Conservation (phyloP, 805 yeast genomes). For the Deakozyma indianensis region DNA sequence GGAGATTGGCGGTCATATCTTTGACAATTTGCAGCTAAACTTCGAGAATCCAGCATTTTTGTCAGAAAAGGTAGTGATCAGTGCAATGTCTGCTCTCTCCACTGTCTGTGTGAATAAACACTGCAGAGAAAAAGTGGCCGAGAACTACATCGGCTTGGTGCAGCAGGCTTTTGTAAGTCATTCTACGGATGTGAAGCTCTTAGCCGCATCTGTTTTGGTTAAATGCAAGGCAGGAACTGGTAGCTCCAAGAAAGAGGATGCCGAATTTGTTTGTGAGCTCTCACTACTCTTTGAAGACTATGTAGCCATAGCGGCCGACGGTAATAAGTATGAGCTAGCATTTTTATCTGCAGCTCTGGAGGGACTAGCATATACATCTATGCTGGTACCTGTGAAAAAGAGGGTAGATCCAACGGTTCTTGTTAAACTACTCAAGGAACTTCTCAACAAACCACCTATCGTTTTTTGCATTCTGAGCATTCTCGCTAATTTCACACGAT, state of each 20-base stretch:
- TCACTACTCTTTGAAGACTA: slow-evolving; percentile 17
- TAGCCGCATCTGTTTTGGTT: slow-evolving; percentile 22
- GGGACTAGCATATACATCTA: slow-evolving; percentile 24
- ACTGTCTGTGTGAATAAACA: slow-evolving; percentile 20
- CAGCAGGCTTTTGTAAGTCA: slow-evolving; percentile 11
- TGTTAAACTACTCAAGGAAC: slow-evolving; percentile 9
- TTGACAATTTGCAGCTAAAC: slow-evolving; percentile 9
- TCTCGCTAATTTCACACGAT: slow-evolving; percentile 19
- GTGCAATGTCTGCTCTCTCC: slow-evolving; percentile 20
- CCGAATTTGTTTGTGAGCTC: slow-evolving; percentile 13
- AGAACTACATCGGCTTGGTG: slow-evolving; percentile 12
- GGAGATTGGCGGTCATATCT: slow-evolving; percentile 13
- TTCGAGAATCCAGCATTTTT: slow-evolving; percentile 2
- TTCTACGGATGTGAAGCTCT: slow-evolving; percentile 11
- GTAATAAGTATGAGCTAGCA: slow-evolving; percentile 4
- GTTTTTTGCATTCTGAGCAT: slow-evolving; percentile 20
- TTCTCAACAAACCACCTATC: slow-evolving; percentile 12
- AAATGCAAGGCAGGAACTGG: slow-evolving; percentile 18
- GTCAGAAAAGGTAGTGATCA: slow-evolving; percentile 11
- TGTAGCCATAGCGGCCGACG: slow-evolving; percentile 6
- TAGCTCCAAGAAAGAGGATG: slow-evolving; percentile 9
- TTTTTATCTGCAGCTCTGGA: slow-evolving; percentile 18
- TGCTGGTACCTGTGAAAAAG: slow-evolving; percentile 17
- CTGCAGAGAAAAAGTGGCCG: slow-evolving; percentile 15
- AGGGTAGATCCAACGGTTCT: slow-evolving; percentile 9